A percentile compares a stretch with the other conserved stretches of the same genome.
These are phyloP conservation scores for Kurtzmaniella quercitrusa DNA, from an alignment of 1,139 yeast genomes.

Conservation along the genomic window DNA sequence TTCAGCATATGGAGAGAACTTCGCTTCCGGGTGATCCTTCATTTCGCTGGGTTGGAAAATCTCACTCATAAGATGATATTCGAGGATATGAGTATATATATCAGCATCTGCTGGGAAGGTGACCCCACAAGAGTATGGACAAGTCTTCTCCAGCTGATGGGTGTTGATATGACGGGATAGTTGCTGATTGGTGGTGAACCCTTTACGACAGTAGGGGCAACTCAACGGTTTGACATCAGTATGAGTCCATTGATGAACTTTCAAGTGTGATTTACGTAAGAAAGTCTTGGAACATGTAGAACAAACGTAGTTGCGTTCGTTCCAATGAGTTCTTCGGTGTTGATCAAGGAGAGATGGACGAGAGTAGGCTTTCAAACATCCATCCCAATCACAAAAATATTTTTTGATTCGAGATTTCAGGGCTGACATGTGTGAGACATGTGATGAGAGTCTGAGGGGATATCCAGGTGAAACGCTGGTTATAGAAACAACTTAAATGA, in stretches of 20 bases:
- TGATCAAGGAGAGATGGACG: slow-evolving; percentile 15
- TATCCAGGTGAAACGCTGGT: too few species aligned
- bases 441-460: not conserved
- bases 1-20: not conserved
- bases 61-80: slow-evolving; percentile 4
- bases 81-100: slow-evolving; percentile 3
- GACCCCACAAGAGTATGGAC: slow-evolving; percentile 5
- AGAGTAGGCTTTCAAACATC: slow-evolving; percentile 20
- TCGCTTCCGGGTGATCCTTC: not conserved
- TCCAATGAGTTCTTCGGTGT: slow-evolving; percentile 14
- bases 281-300: slow-evolving; percentile 12
- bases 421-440: not conserved
- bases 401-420: slow-evolving; percentile 6
- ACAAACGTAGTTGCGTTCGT: slow-evolving; percentile 15
- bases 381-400: slow-evolving; percentile 11
- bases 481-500: too few species aligned
- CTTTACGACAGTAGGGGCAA: slow-evolving; percentile 13
- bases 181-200: slow-evolving; percentile 12
- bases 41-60: slow-evolving; percentile 1
- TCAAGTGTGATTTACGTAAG: slow-evolving; percentile 14
- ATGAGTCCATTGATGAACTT: slow-evolving; percentile 13
- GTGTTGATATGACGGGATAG: slow-evolving; percentile 14
- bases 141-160: slow-evolving; percentile 9
- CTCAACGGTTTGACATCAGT: slow-evolving; percentile 12
- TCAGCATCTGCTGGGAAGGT: not conserved